Conservation (phyloP, 805 yeast species). For the Saccharomycopsis sp. region DNA sequence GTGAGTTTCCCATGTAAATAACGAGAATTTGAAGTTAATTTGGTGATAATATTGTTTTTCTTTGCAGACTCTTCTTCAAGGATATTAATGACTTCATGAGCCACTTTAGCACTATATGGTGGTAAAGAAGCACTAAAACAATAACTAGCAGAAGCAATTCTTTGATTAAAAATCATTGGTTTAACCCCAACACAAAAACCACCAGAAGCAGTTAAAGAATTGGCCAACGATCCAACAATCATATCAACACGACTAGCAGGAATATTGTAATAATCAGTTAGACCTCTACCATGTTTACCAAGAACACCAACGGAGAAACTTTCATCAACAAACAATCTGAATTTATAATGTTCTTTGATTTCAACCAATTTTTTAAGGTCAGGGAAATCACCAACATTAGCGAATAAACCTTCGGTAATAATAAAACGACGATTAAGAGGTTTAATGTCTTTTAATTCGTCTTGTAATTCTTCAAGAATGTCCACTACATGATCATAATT, state of each 20-base stretch:
- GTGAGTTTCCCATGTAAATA: constrained; percentile 32
- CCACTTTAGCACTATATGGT: constrained; percentile 71
- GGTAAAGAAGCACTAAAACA: constrained; percentile 94
- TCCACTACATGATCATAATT: constrained; percentile 74
- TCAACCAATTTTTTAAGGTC: constrained; percentile 57
- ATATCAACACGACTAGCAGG: constrained; percentile 60
- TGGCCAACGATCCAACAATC: constrained; percentile 79
- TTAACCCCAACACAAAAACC: constrained; percentile 85
- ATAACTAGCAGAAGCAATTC: constrained; percentile 81
- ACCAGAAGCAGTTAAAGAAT: constrained; percentile 75
- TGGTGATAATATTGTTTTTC: constrained; percentile 25
- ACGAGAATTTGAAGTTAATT: constrained; percentile 31
- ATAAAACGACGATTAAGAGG: constrained; percentile 87
- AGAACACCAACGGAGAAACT: constrained; percentile 75
- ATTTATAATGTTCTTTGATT: constrained; percentile 73
- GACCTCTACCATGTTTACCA: constrained; percentile 79
- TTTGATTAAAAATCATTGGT: constrained; percentile 84
- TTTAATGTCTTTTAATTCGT: constrained; percentile 48
- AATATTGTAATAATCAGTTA: constrained; percentile 62
- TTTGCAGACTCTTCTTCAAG: constrained; percentile 33
- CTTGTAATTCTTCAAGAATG: constrained; percentile 49
- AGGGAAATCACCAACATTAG: constrained; percentile 70
- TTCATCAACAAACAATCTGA: constrained; percentile 82
- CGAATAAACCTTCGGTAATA: constrained; percentile 84
- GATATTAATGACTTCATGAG: constrained; percentile 41